Evolutionary conservation across 2,329 filamentous ascomycete species (phyloP), one percentile per base, ranked within the genome.

Genomic region (Apiospora aurea): DNA sequence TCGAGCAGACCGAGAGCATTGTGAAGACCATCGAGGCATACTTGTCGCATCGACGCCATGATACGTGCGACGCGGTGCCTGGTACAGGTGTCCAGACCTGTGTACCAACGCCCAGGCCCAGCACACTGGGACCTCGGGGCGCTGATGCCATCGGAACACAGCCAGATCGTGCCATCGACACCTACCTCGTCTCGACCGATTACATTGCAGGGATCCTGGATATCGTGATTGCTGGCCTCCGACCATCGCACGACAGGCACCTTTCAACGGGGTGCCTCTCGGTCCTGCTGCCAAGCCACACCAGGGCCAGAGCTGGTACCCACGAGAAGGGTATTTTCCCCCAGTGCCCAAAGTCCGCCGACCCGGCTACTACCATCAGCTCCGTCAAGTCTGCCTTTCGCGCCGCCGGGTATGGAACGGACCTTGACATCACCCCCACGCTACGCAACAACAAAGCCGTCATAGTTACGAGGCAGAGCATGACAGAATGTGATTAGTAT

Each of bases 401-500:
- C 46, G 72, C 8, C 53, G 72, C 41, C 69, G 51, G 57, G 71
- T 24, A 21, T 53, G 49, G 6, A 18, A 41, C 11, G 43, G 47
- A n/a, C 10, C 16, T n/a, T 14, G n/a, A 11, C 18, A 26, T 70
- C 11, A 73, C 51, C 4, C 41, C 29, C 26, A 44, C 51, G 46
- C 34, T 64, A 49, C 21, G 38, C 53, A 10, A 64, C 72, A 53
- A 72, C 14, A 77, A 75, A 71, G 72, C 76, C 10, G 80, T 77
- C 10, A 77, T 76, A 47, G 76, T 81, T 69, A 79, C 79, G 24
- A 78, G 78, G 47, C 78, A 79, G 53, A 80, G 79, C 51, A 76
- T 81, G n/a, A 79, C 78, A 26, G 78, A 81, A 67, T 76, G 80
- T 51, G 75, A 76, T 64, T 81, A 76, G 79, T 76, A 74, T 41